A percentile compares a stretch with the other conserved stretches of the same genome.
phyloP scores from a whole-genome alignment of 768 basidiomycete species.

The Calocera viscosa region DNA sequence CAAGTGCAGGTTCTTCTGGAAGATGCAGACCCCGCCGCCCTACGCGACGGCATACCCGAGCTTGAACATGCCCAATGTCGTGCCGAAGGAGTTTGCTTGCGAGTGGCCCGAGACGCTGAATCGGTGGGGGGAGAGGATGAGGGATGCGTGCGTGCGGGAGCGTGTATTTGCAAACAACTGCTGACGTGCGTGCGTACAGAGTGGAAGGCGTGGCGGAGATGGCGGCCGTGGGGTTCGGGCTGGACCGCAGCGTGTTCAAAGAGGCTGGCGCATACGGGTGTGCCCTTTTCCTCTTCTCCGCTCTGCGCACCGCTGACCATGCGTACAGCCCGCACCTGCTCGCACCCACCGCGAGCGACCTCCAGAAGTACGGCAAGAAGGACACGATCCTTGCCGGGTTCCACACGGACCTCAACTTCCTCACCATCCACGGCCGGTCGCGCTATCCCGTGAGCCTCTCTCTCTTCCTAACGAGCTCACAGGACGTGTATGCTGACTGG shows the following conservation, averaged over 20 bases:
- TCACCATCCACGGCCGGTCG: constrained; percentile 33
- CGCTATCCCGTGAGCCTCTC: constrained; percentile 17
- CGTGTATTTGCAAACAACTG: background rate
- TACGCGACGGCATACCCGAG: constrained; percentile 67
- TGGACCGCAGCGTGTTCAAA: constrained; percentile 55
- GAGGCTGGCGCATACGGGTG: constrained; percentile 79
- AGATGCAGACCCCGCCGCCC: constrained; percentile 60
- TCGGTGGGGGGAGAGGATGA: constrained; percentile 82
- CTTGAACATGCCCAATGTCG: constrained; percentile 69
- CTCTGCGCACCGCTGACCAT: constrained; percentile 11
- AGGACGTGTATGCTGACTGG: constrained; percentile 77
- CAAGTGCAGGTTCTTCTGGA: constrained; percentile 91
- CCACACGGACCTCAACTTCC: constrained; percentile 86
- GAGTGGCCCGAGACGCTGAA: constrained; percentile 66
- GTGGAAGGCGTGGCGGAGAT: constrained; percentile 82
- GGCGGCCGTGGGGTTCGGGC: constrained; percentile 69
- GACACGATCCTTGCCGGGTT: constrained; percentile 88
- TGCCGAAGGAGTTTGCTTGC: constrained; percentile 51
- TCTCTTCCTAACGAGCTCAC: constrained; percentile 31
- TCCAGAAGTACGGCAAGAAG: constrained; percentile 60
- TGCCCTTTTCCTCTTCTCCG: constrained; percentile 19
- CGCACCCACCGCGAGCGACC: constrained; percentile 87
- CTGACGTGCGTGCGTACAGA: constrained; percentile 30
- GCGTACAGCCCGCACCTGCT: constrained; percentile 62
- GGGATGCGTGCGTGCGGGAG: constrained; percentile 50